phyloP scores from a whole-genome alignment of 2,329 filamentous ascomycete species.

The Pseudogymnoascus sp. region DNA sequence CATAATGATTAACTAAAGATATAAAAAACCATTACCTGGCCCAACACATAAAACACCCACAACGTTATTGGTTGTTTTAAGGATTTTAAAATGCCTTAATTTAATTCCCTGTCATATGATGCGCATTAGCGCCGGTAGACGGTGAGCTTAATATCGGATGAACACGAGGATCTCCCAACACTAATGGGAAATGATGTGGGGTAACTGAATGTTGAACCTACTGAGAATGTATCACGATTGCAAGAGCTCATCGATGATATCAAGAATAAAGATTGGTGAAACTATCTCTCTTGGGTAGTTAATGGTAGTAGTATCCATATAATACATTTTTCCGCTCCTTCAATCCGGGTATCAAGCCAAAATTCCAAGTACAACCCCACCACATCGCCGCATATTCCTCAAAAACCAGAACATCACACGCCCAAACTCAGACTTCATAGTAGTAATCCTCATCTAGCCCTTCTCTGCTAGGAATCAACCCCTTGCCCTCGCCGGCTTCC shows the following conservation, averaged over 20 bases:
- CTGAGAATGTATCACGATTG: not conserved
- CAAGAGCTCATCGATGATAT: not conserved
- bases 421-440: conserved; percentile 57
- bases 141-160: not conserved
- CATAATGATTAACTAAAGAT: not conserved
- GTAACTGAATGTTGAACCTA: not conserved
- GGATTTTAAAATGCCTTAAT: not conserved
- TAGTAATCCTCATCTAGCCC: conserved; percentile 89
- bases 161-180: not conserved
- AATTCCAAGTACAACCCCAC: conserved; percentile 9
- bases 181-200: not conserved
- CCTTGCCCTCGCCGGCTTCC: conserved; percentile 56
- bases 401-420: not conserved
- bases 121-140: not conserved
- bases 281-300: not conserved
- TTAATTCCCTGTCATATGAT: not conserved
- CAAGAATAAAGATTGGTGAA: too few relatives aligned
- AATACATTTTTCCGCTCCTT: conserved; percentile 5
- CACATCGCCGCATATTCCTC: not conserved
- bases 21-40: not conserved
- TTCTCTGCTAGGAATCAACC: conserved; percentile 70
- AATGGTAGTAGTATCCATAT: not conserved
- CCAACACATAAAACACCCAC: not conserved
- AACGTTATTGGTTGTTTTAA: not conserved
- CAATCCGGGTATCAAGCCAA: conserved; percentile 6